These are phyloP conservation scores for Penicillium paxilli DNA, from an alignment of 495 filamentous ascomycete species.

Conservation along the genomic window DNA sequence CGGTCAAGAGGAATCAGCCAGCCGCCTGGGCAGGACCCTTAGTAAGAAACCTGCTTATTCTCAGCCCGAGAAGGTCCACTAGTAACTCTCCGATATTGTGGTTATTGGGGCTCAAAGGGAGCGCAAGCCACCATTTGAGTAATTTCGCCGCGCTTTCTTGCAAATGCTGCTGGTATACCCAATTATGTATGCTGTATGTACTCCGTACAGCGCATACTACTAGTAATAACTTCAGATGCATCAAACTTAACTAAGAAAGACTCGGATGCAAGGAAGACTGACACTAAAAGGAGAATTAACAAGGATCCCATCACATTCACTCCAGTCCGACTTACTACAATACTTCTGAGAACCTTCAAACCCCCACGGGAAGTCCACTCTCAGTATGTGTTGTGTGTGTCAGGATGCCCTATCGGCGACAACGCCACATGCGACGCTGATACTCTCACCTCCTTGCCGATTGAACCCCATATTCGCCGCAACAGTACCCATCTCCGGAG, in stretches of 20 bases:
- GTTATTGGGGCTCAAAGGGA: conserved; percentile 4
- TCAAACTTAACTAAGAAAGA: too few species aligned
- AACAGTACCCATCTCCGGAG: conserved; percentile 3
- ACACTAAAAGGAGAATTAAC: too few species aligned
- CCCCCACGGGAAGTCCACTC: too few species aligned
- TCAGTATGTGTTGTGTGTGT: too few species aligned
- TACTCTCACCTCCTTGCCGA: conserved; percentile 10
- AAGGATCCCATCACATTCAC: too few species aligned
- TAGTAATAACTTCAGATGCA: too few species aligned
- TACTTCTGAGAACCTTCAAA: too few species aligned
- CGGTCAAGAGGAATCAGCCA: conserved; percentile 11
- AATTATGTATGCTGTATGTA: background rate
- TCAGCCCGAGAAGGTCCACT: background rate
- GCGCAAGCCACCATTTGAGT: background rate
- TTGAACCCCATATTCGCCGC: background rate
- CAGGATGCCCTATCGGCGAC: background rate
- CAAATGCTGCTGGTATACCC: background rate
- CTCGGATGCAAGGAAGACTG: too few species aligned
- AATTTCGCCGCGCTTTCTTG: background rate
- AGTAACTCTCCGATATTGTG: background rate
- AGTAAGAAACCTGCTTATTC: background rate
- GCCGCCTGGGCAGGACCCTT: background rate
- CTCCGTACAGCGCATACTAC: too few species aligned
- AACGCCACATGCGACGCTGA: conserved; percentile 6
- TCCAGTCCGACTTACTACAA: too few species aligned